A percentile compares a stretch with the other conserved stretches of the same genome.
Evolutionary conservation across 176 grass and related monocot species (phyloP).

Genomic region (Raddia distichophylla): DNA sequence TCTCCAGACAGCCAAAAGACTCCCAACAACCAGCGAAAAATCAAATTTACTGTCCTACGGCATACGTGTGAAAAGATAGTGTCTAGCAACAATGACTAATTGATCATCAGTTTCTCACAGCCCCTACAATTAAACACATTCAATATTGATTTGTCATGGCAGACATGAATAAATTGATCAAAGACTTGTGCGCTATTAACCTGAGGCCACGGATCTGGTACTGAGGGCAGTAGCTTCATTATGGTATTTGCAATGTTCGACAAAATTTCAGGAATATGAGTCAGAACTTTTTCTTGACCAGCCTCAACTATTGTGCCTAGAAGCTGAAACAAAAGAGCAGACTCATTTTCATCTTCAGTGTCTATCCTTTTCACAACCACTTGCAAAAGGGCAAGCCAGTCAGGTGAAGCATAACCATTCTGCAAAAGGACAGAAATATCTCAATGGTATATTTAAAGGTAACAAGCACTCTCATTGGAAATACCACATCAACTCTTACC

Average conservation of each 20-base stretch:
- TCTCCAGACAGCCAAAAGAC: too few species aligned
- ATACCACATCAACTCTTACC: conserved; percentile 43
- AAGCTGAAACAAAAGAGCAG: conserved; percentile 86
- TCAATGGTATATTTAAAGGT: conserved; percentile 39
- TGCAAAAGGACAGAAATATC: conserved; percentile 43
- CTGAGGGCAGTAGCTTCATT: conserved; percentile 60
- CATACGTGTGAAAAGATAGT: too few species aligned
- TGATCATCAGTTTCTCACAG: too few species aligned
- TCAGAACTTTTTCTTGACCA: conserved; percentile 59
- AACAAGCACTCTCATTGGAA: conserved; percentile 3
- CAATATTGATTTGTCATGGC: conserved; percentile 7
- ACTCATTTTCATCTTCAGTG: conserved; percentile 64
- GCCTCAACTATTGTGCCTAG: conserved; percentile 74
- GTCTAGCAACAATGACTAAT: too few species aligned
- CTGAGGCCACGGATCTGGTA: conserved; percentile 86
- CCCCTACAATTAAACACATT: conserved; percentile 14
- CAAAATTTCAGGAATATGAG: conserved; percentile 69
- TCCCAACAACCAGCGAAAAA: too few species aligned
- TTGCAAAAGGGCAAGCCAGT: conserved; percentile 75
- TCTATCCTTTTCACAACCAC: conserved; percentile 60
- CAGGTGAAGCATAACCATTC: conserved; percentile 66
- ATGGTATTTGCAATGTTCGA: conserved; percentile 59
- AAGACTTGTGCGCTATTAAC: conserved; percentile 54
- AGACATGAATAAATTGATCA: conserved; percentile 16
- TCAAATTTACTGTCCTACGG: too few species aligned